Percentiles rank a stretch among this genome's conserved stretches.
These are phyloP conservation scores for Plantago coronopus DNA, from an alignment of 305 asterid species.

Conservation along the genomic window DNA sequence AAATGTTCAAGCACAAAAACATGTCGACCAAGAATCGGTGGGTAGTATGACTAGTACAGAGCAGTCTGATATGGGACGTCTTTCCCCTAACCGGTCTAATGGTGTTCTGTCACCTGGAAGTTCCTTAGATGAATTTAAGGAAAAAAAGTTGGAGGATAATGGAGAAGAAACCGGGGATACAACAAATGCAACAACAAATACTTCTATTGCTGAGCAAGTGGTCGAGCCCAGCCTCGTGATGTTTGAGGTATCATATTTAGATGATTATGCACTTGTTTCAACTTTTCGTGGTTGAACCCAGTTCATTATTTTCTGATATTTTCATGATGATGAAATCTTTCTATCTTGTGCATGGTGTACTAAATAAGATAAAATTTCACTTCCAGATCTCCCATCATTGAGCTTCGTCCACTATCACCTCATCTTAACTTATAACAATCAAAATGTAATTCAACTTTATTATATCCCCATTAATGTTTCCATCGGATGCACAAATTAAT, in stretches of 20 bases:
- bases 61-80: slow-evolving; percentile 48
- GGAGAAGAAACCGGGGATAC: slow-evolving; percentile 52
- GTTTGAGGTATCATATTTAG: slow-evolving; percentile 74
- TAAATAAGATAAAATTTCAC: too few species aligned
- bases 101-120: slow-evolving; percentile 49
- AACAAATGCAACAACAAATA: slow-evolving; percentile 60
- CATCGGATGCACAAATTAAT: too few species aligned
- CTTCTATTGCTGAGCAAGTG: slow-evolving; percentile 84
- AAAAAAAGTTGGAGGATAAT: slow-evolving; percentile 52
- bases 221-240: slow-evolving; percentile 96
- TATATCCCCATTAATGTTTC: too few species aligned
- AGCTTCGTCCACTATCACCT: too few species aligned
- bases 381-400: too few species aligned
- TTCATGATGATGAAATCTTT: too few species aligned
- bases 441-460: too few species aligned
- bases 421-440: too few species aligned
- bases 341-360: too few species aligned
- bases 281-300: slow-evolving; percentile 77
- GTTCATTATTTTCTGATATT: neutral
- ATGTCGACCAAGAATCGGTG: slow-evolving; percentile 44
- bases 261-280: slow-evolving; percentile 64
- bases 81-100: slow-evolving; percentile 53
- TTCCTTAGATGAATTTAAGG: slow-evolving; percentile 57
- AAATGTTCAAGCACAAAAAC: slow-evolving; percentile 57
- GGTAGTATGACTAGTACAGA: slow-evolving; percentile 75